Conservation (phyloP, 331 rosid species). For the Arachis monticola region DNA sequence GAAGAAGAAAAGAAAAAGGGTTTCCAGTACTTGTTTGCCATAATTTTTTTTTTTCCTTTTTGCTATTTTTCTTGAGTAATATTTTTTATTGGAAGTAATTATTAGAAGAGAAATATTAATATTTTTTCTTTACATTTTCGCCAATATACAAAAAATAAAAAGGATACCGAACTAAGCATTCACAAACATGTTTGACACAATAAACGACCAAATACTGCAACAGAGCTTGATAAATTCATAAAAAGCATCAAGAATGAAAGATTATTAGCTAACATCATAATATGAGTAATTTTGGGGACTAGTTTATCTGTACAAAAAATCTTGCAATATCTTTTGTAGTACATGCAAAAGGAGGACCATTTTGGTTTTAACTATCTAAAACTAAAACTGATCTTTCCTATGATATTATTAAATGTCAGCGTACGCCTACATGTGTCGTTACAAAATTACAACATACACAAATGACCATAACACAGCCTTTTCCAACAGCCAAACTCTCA, state of each 20-base stretch:
- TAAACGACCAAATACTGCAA: not conserved
- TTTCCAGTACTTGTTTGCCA: too few relatives aligned
- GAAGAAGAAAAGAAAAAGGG: conserved; percentile 16
- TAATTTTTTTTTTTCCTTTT: too few relatives aligned
- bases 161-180: too few relatives aligned
- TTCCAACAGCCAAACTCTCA: conserved; percentile 37
- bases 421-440: conserved; percentile 34
- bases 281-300: not conserved
- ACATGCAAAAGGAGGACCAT: conserved; percentile 33
- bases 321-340: conserved; percentile 29
- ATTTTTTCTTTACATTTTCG: too few relatives aligned
- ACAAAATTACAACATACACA: conserved; percentile 25
- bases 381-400: conserved; percentile 9
- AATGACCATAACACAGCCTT: conserved; percentile 28
- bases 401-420: conserved; percentile 30
- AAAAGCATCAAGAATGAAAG: conserved; percentile 18
- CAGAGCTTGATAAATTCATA: conserved; percentile 3
- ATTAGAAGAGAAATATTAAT: too few relatives aligned
- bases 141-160: too few relatives aligned
- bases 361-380: conserved; percentile 39
- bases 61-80: too few relatives aligned
- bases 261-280: conserved; percentile 2
- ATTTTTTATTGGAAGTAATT: too few relatives aligned
- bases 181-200: too few relatives aligned
- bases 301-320: conserved; percentile 39